A percentile compares a stretch with the other conserved stretches of the same genome.
Evolutionary conservation across 305 asterid genomes (phyloP).

Genomic region (Withania somnifera): DNA sequence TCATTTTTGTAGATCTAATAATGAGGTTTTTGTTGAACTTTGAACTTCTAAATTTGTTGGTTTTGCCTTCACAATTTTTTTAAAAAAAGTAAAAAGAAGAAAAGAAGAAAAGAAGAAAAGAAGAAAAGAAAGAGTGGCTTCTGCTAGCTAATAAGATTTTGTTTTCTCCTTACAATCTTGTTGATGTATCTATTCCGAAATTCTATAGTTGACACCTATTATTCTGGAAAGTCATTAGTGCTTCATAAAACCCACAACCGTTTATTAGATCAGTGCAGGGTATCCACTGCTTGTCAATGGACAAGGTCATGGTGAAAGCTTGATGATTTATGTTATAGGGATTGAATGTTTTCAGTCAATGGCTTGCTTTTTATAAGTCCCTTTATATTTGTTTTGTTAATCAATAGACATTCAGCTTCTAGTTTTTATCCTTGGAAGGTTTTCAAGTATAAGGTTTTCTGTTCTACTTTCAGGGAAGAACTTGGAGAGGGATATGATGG

Average conservation of each 20-base stretch:
- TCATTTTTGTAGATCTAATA: background rate
- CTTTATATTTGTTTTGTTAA: background rate
- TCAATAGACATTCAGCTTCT: background rate
- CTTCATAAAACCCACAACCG: background rate
- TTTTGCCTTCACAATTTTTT: background rate
- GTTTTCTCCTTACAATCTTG: background rate
- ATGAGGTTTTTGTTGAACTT: background rate
- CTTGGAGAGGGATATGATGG: slow-evolving; percentile 99
- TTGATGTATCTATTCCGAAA: background rate
- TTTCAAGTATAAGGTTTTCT: slow-evolving; percentile 1
- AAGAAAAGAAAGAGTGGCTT: background rate
- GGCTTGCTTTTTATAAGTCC: background rate
- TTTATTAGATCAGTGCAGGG: background rate
- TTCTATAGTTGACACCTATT: background rate
- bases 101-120: background rate
- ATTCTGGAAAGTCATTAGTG: background rate
- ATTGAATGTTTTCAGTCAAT: background rate
- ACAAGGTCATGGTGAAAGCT: background rate
- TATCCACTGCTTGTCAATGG: background rate
- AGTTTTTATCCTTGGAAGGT: background rate
- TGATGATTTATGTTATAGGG: background rate
- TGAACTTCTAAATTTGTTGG: background rate
- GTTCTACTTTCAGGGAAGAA: slow-evolving; percentile 65
- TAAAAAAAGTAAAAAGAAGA: background rate
- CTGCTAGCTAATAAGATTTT: background rate